Conservation (phyloP, 257 asterid genomes). For the Lithospermum erythrorhizon region DNA sequence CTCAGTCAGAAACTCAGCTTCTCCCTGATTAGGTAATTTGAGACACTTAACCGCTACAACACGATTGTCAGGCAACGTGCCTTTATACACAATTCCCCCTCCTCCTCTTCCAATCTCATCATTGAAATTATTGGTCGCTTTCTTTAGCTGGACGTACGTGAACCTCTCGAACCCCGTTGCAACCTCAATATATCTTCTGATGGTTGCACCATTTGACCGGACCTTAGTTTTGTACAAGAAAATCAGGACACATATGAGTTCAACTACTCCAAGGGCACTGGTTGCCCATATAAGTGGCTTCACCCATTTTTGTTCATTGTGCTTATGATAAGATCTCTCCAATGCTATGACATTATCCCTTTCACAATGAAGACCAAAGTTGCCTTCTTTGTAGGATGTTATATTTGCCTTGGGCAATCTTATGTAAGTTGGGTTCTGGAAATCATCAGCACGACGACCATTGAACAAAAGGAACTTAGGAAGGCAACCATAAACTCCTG, state of each 20-base stretch:
- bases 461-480: slow-evolving; percentile 21
- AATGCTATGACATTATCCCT: background rate
- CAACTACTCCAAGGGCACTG: slow-evolving; percentile 14
- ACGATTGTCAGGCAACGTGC: slow-evolving; percentile 17
- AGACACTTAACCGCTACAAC: slow-evolving; percentile 26
- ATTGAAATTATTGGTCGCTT: slow-evolving; percentile 24
- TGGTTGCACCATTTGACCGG: background rate
- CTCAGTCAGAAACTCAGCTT: slow-evolving; percentile 22
- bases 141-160: slow-evolving; percentile 26
- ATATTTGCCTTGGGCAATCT: slow-evolving; percentile 9
- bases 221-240: slow-evolving; percentile 15
- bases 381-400: background rate
- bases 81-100: slow-evolving; percentile 30
- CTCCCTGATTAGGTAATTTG: slow-evolving; percentile 23
- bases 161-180: slow-evolving; percentile 26
- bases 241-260: slow-evolving; percentile 15
- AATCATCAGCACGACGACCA: slow-evolving; percentile 15
- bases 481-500: slow-evolving; percentile 18
- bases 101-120: slow-evolving; percentile 35
- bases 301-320: slow-evolving; percentile 2
- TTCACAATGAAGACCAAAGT: background rate
- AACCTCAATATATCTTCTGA: slow-evolving; percentile 16
- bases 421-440: slow-evolving; percentile 11
- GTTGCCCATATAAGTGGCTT: slow-evolving; percentile 16
- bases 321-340: background rate